These are phyloP conservation scores for Aureobasidium sp. DNA, from an alignment of 2,329 filamentous ascomycete genomes.

Conservation along the genomic window DNA sequence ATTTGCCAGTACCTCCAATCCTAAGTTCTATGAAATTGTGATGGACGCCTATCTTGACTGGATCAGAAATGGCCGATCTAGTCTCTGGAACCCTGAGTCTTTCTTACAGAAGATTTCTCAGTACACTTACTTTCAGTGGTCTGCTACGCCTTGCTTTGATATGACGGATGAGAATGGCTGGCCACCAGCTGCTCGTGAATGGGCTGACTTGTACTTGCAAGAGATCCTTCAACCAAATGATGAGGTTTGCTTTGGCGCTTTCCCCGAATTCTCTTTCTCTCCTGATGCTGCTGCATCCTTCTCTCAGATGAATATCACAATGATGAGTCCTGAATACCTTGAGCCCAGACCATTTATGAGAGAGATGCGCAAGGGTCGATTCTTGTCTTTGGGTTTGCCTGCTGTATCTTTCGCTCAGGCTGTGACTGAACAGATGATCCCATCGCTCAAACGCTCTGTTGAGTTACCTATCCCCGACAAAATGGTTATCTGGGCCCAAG, in stretches of 20 bases:
- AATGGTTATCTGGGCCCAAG: not conserved
- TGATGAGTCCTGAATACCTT: not conserved
- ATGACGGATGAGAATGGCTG: not conserved
- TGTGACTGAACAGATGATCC: not conserved
- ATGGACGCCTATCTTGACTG: not conserved
- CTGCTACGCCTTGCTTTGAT: not conserved
- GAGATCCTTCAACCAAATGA: not conserved
- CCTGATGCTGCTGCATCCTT: not conserved
- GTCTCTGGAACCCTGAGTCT: not conserved
- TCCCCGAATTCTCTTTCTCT: not conserved
- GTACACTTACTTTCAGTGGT: not conserved
- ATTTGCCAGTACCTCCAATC: not conserved
- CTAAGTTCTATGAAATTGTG: not conserved
- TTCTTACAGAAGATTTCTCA: not conserved
- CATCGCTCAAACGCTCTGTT: not conserved
- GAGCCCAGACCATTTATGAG: not conserved
- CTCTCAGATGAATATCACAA: not conserved
- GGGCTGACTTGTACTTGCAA: not conserved
- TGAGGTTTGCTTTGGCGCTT: too few relatives aligned
- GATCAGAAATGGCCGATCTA: not conserved
- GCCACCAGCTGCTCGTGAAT: not conserved
- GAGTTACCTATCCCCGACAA: not conserved
- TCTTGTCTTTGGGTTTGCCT: not conserved
- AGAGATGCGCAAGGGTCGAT: not conserved
- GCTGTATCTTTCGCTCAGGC: not conserved